Percentiles rank a stretch among this genome's conserved stretches.
Evolutionary conservation across 352 stramenopile species (phyloP).

Genomic region (Stephanocyclus meneghinianus): DNA sequence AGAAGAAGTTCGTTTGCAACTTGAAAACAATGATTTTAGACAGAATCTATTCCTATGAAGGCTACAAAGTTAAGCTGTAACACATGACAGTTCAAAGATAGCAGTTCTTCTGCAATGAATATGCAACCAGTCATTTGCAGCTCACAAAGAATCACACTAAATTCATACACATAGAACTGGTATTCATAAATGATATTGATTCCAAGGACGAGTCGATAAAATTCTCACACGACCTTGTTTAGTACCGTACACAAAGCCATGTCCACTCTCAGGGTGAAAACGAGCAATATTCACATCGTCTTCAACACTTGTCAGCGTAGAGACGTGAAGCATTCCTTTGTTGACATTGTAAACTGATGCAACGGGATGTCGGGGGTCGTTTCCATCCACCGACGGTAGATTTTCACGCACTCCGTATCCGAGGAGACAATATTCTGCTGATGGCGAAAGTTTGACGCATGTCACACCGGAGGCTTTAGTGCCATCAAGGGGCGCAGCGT

Average conservation of each 20-base stretch:
- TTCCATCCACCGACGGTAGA: slow-evolving; percentile 36
- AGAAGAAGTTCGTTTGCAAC: background rate
- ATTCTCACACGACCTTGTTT: slow-evolving; percentile 94
- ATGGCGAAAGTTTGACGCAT: slow-evolving; percentile 80
- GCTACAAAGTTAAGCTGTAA: slow-evolving; percentile 2
- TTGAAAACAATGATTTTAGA: background rate
- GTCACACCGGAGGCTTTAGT: slow-evolving; percentile 73
- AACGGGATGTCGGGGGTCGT: slow-evolving; percentile 64
- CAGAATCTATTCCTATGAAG: background rate
- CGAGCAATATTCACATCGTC: slow-evolving; percentile 98
- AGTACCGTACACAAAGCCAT: slow-evolving; percentile 97
- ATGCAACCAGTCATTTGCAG: too few relatives aligned
- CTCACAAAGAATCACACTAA: too few relatives aligned
- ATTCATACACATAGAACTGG: too few relatives aligned
- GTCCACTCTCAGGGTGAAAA: slow-evolving; percentile 94
- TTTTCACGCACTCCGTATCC: slow-evolving; percentile 80
- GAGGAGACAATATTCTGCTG: slow-evolving; percentile 77
- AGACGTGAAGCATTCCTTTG: slow-evolving; percentile 72
- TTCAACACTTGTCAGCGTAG: slow-evolving; percentile 79
- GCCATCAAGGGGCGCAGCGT: slow-evolving; percentile 71
- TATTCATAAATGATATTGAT: slow-evolving; percentile 17
- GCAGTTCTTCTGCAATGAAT: background rate
- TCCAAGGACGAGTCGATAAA: slow-evolving; percentile 39
- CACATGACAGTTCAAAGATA: slow-evolving; percentile 2
- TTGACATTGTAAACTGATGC: slow-evolving; percentile 71